Evolutionary conservation across 805 yeast species (phyloP).

Genomic region (Pichia scutulata): DNA sequence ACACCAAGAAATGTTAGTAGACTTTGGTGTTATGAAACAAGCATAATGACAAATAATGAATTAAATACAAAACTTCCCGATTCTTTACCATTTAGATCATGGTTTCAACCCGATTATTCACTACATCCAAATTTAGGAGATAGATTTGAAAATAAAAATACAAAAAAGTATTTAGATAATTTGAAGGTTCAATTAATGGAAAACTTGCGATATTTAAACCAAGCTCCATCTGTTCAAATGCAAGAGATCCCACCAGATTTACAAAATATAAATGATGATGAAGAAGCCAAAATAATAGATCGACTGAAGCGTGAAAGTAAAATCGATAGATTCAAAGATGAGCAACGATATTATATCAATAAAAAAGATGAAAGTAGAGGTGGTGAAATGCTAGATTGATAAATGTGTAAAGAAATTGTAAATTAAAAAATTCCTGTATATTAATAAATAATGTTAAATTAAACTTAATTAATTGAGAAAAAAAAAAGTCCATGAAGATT

Average conservation of each 20-base stretch:
- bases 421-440: neutral
- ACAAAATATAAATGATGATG: slow-evolving; percentile 36
- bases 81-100: slow-evolving; percentile 64
- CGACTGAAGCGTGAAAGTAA: slow-evolving; percentile 30
- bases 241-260: slow-evolving; percentile 73
- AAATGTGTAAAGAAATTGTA: neutral
- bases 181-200: slow-evolving; percentile 70
- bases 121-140: slow-evolving; percentile 80
- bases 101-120: slow-evolving; percentile 87
- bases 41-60: slow-evolving; percentile 72
- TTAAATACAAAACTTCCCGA: slow-evolving; percentile 72
- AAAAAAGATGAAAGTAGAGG: slow-evolving; percentile 33
- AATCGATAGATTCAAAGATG: slow-evolving; percentile 27
- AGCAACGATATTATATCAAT: slow-evolving; percentile 31
- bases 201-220: slow-evolving; percentile 70
- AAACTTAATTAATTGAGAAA: neutral
- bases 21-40: slow-evolving; percentile 94
- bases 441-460: neutral
- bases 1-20: slow-evolving; percentile 93
- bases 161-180: slow-evolving; percentile 74
- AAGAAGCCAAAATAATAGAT: slow-evolving; percentile 33
- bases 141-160: slow-evolving; percentile 76
- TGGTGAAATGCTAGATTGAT: slow-evolving; percentile 25
- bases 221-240: slow-evolving; percentile 95
- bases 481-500: neutral